phyloP scores from a whole-genome alignment of 805 yeast genomes.

The Sugiyamaella marilandica region DNA sequence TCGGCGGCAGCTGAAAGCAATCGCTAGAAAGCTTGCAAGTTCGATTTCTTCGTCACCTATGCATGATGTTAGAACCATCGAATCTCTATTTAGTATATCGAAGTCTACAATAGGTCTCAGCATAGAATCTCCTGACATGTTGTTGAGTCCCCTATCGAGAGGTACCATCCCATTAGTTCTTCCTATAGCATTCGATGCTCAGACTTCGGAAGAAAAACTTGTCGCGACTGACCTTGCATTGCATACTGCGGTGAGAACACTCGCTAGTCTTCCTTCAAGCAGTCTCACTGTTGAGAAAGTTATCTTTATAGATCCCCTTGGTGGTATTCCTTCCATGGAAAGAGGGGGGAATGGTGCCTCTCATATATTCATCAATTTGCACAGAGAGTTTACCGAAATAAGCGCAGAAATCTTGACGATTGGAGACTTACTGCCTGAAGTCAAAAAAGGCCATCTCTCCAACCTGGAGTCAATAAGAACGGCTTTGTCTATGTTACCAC shows the following conservation, averaged over 20 bases:
- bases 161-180: conserved; percentile 47
- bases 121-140: conserved; percentile 35
- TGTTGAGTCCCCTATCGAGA: conserved; percentile 41
- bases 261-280: conserved; percentile 27
- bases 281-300: conserved; percentile 67
- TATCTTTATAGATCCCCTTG: conserved; percentile 70
- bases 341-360: conserved; percentile 60
- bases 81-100: conserved; percentile 36
- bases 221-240: conserved; percentile 40
- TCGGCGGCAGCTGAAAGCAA: conserved; percentile 21
- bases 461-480: conserved; percentile 65
- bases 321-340: conserved; percentile 89
- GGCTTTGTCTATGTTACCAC: conserved; percentile 47
- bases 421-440: neutral
- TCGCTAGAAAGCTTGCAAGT: conserved; percentile 17
- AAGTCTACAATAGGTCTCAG: conserved; percentile 14
- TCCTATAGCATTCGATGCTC: conserved; percentile 65
- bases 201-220: conserved; percentile 38
- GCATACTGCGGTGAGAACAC: conserved; percentile 35
- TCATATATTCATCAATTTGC: conserved; percentile 80
- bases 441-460: conserved; percentile 46
- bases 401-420: conserved; percentile 46
- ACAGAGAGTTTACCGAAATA: conserved; percentile 73
- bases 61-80: conserved; percentile 29
- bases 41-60: conserved; percentile 17